Evolutionary conservation across 805 yeast species (phyloP), one percentile per base, ranked within the genome.

Genomic region (Saturnispora silvae): DNA sequence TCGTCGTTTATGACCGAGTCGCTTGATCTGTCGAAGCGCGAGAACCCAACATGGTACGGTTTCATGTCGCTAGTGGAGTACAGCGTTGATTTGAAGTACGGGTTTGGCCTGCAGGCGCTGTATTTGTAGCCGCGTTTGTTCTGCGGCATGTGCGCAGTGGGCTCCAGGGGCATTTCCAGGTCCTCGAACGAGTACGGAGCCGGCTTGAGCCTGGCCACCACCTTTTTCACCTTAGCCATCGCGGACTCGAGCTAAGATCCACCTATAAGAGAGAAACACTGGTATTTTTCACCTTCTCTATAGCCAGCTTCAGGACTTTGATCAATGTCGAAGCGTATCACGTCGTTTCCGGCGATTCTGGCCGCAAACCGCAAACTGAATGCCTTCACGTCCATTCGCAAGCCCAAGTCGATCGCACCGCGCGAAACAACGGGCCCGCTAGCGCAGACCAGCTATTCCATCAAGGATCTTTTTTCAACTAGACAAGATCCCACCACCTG

Each of bases 401-500:
- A 22, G 20, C 28, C 23, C 10, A 8, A 13, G 6, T 13, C 5
- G 11, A 25, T 15, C 15, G 7, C 31, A 31, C 9, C 15, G 19
- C n/a, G n/a, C 19, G 11, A 31, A 26, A 17, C 25, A 7, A 23
- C 29, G 23, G 42, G 43, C 9, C 41, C 47, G 4, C 20, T 44
- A 14, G 31, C 25, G 3, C 29, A 33, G 7, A 31, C 33, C 11
- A 51, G 60, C 0, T 57, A 63, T 9, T 81, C 79, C 0, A 59
- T 81, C 18, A 94, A 92, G 50, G 97, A 89, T 58, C 86, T 85
- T 53, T 77, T 87, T 34, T 72, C 75, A 29, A 78, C 96, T 0
- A 58, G 52, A 6, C 68, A 67, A 10, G 50, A 48, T 23, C 72
- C 81, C 2, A 83, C 96, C 0, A 81, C 95, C 0, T 82, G 96